phyloP scores from a whole-genome alignment of 441 rosid species.

The Gossypium laxum region DNA sequence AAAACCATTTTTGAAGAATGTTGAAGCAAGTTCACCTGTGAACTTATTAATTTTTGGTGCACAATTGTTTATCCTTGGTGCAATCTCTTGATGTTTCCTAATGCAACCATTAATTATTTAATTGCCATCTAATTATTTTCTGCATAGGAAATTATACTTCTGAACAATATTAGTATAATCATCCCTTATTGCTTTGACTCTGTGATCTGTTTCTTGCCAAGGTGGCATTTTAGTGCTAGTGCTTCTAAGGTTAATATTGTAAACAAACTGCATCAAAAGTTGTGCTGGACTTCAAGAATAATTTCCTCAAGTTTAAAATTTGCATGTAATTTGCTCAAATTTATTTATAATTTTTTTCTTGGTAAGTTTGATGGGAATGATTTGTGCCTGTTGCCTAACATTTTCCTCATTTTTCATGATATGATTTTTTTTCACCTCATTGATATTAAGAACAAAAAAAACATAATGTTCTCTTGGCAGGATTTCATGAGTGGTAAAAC shows the following conservation, averaged over 20 bases:
- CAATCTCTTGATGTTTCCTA: background rate
- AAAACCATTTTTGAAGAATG: slow-evolving; percentile 5
- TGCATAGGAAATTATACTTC: background rate
- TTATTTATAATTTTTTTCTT: background rate
- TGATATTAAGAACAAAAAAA: background rate
- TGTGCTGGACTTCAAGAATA: background rate
- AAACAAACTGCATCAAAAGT: background rate
- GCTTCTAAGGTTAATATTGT: background rate
- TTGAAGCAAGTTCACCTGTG: background rate
- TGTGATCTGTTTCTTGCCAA: background rate
- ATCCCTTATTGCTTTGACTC: background rate
- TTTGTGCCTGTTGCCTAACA: slow-evolving; percentile 3
- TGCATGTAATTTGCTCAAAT: background rate
- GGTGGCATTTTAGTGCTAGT: background rate
- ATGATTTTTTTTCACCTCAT: background rate
- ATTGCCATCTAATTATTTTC: background rate
- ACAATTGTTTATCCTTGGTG: background rate
- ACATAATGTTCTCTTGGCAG: slow-evolving; percentile 29
- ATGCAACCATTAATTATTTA: background rate
- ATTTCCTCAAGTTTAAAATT: background rate
- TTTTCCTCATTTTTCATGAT: background rate
- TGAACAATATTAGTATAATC: background rate
- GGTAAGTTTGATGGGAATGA: background rate
- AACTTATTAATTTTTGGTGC: background rate
- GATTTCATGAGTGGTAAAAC: slow-evolving; percentile 98